Base-by-base conservation (phyloP, 805 yeast species). In the Saccharomycopsis microspora region DNA sequence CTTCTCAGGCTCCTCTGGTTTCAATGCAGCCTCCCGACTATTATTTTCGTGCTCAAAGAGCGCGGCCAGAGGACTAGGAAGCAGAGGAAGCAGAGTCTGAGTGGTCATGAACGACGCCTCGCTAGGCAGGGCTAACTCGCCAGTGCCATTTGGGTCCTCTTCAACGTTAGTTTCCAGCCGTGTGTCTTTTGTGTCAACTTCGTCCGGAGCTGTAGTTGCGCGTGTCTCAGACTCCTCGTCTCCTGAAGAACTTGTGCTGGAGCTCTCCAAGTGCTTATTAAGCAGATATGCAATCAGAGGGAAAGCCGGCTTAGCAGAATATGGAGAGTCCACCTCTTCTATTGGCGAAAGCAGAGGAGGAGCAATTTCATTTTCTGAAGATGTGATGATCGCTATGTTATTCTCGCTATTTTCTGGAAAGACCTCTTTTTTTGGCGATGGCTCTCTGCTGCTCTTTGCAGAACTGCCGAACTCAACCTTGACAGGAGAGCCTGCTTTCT, bases 241-340 rank as follows among this genome's bases (percentile, higher is more conserved):
- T 19, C 19, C 19, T 19, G 19, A 19, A 19, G 19, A 19, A 19
- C 19, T 19, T 19, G 19, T 19, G 19, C 19, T 19, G 19, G 19
- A 19, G 19, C 19, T 19, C 19, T 19, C 19, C 8, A 34, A 9
- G 27, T 34, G 29, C 28, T 47, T 47, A 34, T 44, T 28, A 6
- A 47, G 33, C 37, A 43, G 38, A 9, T 42, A 44, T 19, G 30
- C 37, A 7, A 47, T 47, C 19, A 46, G 43, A 10, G 50, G 47
- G 39, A 47, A 34, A 34, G 10, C 36, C 36, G 36, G 36, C n/a
- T 34, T 34, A 19, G 19, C 19, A 34, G 36, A 34, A n/a, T 34
- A 34, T 27, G 53, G 53, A n/a, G 51, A 47, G 32, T 47, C 53
- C 9, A 47, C 40, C 33, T 50, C 53, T 37, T 50, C 53, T 6